Conservation (phyloP, 176 grass and related monocot genomes). For the Avena insularis region DNA sequence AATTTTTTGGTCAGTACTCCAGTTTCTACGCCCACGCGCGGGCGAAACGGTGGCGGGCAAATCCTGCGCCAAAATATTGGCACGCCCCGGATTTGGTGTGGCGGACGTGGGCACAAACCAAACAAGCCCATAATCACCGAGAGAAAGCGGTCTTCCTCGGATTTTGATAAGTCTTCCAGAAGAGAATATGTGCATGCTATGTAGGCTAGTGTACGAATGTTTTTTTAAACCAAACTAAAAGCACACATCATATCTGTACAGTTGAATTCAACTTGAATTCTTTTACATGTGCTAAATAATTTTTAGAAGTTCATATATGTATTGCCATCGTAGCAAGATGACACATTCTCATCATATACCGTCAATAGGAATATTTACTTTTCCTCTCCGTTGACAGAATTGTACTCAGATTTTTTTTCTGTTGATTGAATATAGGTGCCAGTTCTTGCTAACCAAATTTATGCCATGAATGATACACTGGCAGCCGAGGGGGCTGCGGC, state of each 20-base stretch:
- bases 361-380: not conserved
- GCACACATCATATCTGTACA: not conserved
- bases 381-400: constrained; percentile 15
- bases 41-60: too few species aligned
- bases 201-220: not conserved
- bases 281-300: not conserved
- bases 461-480: constrained; percentile 74
- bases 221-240: not conserved
- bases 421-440: constrained; percentile 61
- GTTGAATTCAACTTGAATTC: not conserved
- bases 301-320: not conserved
- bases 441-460: constrained; percentile 67
- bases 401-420: not conserved
- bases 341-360: not conserved
- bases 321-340: not conserved
- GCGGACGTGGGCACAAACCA: too few species aligned
- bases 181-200: not conserved
- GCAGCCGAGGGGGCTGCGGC: constrained; percentile 66
- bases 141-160: not conserved
- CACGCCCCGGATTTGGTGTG: too few species aligned
- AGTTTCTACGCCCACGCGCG: too few species aligned
- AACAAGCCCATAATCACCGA: not conserved
- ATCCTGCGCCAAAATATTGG: too few species aligned
- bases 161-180: not conserved
- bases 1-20: too few species aligned